Percentiles rank a stretch among this genome's conserved stretches.
phyloP scores from a whole-genome alignment of 371 early-diverging fungal species.

The Fennellomyces sp. region DNA sequence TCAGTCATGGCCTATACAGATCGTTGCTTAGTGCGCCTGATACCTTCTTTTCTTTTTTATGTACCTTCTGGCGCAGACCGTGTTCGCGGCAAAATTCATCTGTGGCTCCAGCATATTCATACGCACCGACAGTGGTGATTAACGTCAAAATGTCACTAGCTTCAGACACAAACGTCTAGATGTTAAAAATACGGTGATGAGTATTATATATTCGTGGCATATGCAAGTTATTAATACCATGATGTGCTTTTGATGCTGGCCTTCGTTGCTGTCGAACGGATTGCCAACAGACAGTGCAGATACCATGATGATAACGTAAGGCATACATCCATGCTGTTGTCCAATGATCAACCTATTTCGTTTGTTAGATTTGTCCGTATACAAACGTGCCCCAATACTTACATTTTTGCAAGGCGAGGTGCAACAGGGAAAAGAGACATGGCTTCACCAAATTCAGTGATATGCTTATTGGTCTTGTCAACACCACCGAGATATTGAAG shows the following conservation, averaged over 20 bases:
- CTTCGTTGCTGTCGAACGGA: slow-evolving; percentile 37
- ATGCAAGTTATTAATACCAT: slow-evolving; percentile 3
- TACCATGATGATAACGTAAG: slow-evolving; percentile 88
- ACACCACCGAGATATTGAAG: slow-evolving; percentile 79
- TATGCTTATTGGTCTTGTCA: slow-evolving; percentile 60
- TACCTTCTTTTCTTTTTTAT: background rate
- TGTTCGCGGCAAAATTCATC: slow-evolving; percentile 77
- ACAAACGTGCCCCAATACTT: slow-evolving; percentile 13
- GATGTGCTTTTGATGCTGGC: background rate
- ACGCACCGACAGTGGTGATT: slow-evolving; percentile 88
- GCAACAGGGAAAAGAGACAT: slow-evolving; percentile 95
- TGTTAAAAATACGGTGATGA: background rate
- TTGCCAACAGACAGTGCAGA: slow-evolving; percentile 93
- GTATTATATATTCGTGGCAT: background rate
- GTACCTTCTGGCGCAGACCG: slow-evolving; percentile 83
- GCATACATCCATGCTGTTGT: slow-evolving; percentile 79
- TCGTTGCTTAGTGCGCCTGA: background rate
- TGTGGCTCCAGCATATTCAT: slow-evolving; percentile 78
- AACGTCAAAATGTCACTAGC: slow-evolving; percentile 84
- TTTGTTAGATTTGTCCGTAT: background rate
- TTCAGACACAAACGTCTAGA: slow-evolving; percentile 11
- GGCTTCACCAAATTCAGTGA: slow-evolving; percentile 88
- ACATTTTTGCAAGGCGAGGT: slow-evolving; percentile 95
- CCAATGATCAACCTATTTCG: slow-evolving; percentile 76
- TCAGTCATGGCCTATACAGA: slow-evolving; percentile 83